Evolutionary conservation across 805 yeast species (phyloP), one percentile per base, ranked within the genome.

Genomic region (Yamadazyma phyllophila): DNA sequence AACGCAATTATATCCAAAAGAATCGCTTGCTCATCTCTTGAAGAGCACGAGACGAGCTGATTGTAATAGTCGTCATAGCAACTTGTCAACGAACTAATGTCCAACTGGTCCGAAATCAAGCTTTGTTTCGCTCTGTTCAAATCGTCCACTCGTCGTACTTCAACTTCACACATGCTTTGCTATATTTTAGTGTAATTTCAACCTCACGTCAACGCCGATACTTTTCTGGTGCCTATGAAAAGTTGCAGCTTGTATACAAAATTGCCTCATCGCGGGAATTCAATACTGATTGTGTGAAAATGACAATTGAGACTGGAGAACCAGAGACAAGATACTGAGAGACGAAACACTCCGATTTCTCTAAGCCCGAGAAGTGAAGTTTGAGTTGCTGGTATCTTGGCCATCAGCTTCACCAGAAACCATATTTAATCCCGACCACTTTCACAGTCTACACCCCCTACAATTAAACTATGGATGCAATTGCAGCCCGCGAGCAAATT

Each of bases 1-100:
- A 43, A 42, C 6, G 48, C 43, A n/a, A 43, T 24, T 29, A 41
- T 37, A 36, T 42, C 45, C 20, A 35, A 10, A 4, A 29, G 12
- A 3, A 4, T 29, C 1, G 14, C 17, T 42, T 27, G 13, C 12
- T 40, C 32, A 10, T 33, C 11, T 6, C 10, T 24, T 4, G 34
- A 34, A 15, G 15, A 20, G 6, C 24, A 4, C n/a, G 11, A 13
- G 14, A 24, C 7, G 12, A 34, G 27, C 14, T n/a, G n/a, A 10
- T 24, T 26, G 31, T 31, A 40, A 13, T 8, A 26, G 12, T 26
- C 20, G 27, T 33, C 10, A 26, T 41, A 41, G 5, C 9, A 15
- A 2, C 10, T 17, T 8, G 37, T 20, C 17, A 41, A 33, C 4
- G 38, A 15, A 17, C 26, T 14, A 15, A 17, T 26, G 26, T 41